phyloP scores from a whole-genome alignment of 371 early-diverging fungal genomes.

The Apophysomyces trapeziformis region DNA sequence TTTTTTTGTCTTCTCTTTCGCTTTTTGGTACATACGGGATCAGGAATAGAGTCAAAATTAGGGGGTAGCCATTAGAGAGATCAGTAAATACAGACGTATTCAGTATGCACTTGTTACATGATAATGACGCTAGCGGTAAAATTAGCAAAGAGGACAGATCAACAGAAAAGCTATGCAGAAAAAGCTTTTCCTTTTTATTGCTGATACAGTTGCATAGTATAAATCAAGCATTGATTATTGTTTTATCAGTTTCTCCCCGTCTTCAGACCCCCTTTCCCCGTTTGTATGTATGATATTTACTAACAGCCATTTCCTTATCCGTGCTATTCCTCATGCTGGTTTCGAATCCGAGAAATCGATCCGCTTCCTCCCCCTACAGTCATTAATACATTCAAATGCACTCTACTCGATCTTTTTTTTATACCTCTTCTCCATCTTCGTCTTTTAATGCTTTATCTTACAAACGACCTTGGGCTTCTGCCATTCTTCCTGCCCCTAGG shows the following conservation, averaged over 20 bases:
- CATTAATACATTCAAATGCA: constrained; percentile 9
- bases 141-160: no score
- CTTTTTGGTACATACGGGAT: no score
- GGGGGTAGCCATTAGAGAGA: no score
- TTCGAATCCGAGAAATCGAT: constrained; percentile 1
- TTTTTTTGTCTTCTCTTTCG: background rate
- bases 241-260: background rate
- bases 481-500: constrained; percentile 78
- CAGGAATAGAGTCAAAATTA: no score
- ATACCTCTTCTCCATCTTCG: background rate
- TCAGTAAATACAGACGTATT: no score
- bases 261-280: background rate
- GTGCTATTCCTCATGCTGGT: constrained; percentile 2
- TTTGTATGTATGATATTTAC: background rate
- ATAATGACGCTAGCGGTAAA: no score
- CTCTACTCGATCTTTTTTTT: background rate
- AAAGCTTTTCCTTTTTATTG: no score
- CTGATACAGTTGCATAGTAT: background rate
- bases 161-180: no score
- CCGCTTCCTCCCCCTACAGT: background rate
- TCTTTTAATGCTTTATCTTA: constrained; percentile 68
- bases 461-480: constrained; percentile 57
- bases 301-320: constrained; percentile 4
- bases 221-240: constrained; percentile 3
- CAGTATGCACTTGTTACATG: no score